Evolutionary conservation across 129 eudicot species (phyloP), one percentile per base, ranked within the genome.

Genomic region (Chrysanthemum makinoi): DNA sequence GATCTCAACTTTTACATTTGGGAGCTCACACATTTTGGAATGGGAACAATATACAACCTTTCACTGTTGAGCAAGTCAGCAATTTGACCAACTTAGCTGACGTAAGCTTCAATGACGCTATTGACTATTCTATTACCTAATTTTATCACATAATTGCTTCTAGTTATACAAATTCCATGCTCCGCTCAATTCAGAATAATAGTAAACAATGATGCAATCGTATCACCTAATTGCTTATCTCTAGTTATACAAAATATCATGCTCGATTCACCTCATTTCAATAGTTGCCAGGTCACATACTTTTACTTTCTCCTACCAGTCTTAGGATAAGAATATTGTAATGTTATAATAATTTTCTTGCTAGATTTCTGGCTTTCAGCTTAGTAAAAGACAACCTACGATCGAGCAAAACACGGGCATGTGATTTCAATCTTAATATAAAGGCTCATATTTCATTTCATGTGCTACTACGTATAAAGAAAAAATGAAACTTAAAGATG

Each of bases 391-490:
- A 26, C 17, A 47, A 16, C 60, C 46, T 59, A 47, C 39, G 13
- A 6, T 68, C 15, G 15, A 68, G 6, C 30, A 62, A 39, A 60
- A 62, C 51, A 61, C 50, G n/a, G 51, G 17, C 50, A 65, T 65
- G 57, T 65, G 49, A 22, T 57, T 65, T 65, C 28, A 75, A 56
- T 65, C 49, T 56, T 66, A 75, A 33, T 56, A 53, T 22, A 64
- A 61, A 33, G 19, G 51, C 50, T 62, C 61, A 19, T 30, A 26
- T 33, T 51, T 73, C 50, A 74, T 35, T n/a, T n/a, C n/a, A n/a
- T n/a, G 52, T 52, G 55, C 30, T 63, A 62, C 24, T 53, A 11
- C 0, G 46, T 39, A 30, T 39, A 13, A 43, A 64, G 46, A 50
- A 35, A 53, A 20, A n/a, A 24, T 13, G 65, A 60, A 33, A 26